Percentiles rank a stretch among this genome's conserved stretches.
Conservation (phyloP, 2,329 filamentous ascomycete genomes). For the Fusarium tricinctum region DNA sequence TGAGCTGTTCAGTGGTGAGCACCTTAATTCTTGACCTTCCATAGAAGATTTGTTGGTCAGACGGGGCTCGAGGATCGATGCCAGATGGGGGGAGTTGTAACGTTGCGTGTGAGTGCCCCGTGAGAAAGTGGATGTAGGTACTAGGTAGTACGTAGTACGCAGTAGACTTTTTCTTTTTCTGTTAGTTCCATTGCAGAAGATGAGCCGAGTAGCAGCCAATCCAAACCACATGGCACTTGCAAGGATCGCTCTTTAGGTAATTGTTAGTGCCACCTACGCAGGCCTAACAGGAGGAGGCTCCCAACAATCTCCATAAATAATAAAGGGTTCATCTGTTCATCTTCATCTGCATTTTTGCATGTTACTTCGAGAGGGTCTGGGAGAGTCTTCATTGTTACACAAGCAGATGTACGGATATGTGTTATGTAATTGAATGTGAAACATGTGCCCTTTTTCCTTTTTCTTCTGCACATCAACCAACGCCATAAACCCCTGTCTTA, state of each 20-base stretch:
- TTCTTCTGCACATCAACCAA: no score
- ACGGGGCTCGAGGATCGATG: slow-evolving; percentile 37
- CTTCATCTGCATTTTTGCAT: slow-evolving; percentile 12
- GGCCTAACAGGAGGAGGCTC: slow-evolving; percentile 4
- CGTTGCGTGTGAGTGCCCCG: slow-evolving; percentile 43
- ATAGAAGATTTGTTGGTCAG: slow-evolving; percentile 21
- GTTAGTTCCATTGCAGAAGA: not conserved
- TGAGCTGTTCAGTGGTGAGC: not conserved
- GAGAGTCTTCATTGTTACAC: slow-evolving; percentile 24
- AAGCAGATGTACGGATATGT: not conserved
- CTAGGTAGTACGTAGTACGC: not conserved
- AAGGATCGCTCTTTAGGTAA: slow-evolving; percentile 5
- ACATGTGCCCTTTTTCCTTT: slow-evolving; percentile 32
- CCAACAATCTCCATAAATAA: slow-evolving; percentile 28
- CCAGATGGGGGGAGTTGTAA: slow-evolving; percentile 41
- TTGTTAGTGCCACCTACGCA: slow-evolving; percentile 6
- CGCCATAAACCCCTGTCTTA: slow-evolving; percentile 2
- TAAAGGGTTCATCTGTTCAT: slow-evolving; percentile 34
- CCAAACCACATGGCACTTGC: slow-evolving; percentile 2
- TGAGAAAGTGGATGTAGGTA: slow-evolving; percentile 38
- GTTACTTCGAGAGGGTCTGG: slow-evolving; percentile 26
- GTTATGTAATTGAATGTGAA: slow-evolving; percentile 28
- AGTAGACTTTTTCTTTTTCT: not conserved
- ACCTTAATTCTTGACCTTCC: slow-evolving; percentile 8
- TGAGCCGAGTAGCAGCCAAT: not conserved